Evolutionary conservation across 805 yeast genomes (phyloP).

Genomic region (Priceomyces fermenticarens): DNA sequence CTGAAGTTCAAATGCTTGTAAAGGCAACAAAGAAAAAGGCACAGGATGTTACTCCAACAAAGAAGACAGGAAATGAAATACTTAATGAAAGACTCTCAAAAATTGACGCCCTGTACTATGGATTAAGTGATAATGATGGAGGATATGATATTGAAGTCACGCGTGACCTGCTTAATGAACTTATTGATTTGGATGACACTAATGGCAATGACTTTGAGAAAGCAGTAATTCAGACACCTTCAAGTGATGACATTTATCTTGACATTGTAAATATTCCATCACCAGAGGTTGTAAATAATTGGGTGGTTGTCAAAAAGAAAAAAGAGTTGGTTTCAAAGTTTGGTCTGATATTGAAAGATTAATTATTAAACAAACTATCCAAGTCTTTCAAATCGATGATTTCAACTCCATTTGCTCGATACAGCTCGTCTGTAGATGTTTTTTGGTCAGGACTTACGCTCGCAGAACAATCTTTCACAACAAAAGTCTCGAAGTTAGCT

Average conservation of each 20-base stretch:
- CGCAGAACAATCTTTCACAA: conserved; percentile 54
- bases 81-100: conserved; percentile 20
- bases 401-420: conserved; percentile 30
- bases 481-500: conserved; percentile 61
- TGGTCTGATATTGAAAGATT: conserved; percentile 11
- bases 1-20: conserved; percentile 53
- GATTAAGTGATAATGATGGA: conserved; percentile 29
- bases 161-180: conserved; percentile 10
- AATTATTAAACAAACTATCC: conserved; percentile 24
- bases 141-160: conserved; percentile 1
- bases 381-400: conserved; percentile 14
- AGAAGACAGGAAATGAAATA: conserved; percentile 14
- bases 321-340: conserved; percentile 34
- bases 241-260: conserved; percentile 14
- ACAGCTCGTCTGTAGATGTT: conserved; percentile 30
- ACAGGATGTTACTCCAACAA: conserved; percentile 5
- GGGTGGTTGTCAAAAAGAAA: conserved; percentile 46
- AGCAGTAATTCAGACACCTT: conserved; percentile 1
- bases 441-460: conserved; percentile 50
- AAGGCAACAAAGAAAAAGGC: conserved; percentile 15
- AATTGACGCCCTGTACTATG: conserved; percentile 41
- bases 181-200: conserved; percentile 26
- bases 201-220: conserved; percentile 18
- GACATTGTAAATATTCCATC: conserved; percentile 25
- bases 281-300: conserved; percentile 38